These are phyloP conservation scores for Tetrapisispora arboricola DNA, from an alignment of 805 yeast species.

Conservation along the genomic window DNA sequence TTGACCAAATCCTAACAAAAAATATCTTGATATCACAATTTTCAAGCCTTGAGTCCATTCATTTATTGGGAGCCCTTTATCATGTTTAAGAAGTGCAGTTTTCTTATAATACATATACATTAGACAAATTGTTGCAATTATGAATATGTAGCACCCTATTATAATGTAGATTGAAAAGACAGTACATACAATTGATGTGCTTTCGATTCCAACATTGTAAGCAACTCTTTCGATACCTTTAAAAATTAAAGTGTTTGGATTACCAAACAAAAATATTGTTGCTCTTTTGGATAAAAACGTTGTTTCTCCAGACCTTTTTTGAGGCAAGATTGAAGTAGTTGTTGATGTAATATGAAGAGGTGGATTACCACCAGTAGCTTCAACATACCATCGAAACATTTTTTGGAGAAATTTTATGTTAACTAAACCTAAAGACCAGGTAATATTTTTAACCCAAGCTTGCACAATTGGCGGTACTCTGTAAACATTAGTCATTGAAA, in stretches of 20 bases:
- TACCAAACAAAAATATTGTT: constrained; percentile 37
- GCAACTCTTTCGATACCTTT: constrained; percentile 86
- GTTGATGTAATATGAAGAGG: constrained; percentile 51
- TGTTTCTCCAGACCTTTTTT: constrained; percentile 25
- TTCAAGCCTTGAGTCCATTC: constrained; percentile 50
- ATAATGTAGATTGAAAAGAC: constrained; percentile 79
- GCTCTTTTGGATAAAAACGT: constrained; percentile 27
- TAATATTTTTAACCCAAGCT: constrained; percentile 85
- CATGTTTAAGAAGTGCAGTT: constrained; percentile 27
- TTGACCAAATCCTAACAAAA: constrained; percentile 79
- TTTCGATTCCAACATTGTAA: constrained; percentile 64
- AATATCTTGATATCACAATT: constrained; percentile 69
- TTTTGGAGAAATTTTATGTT: constrained; percentile 72
- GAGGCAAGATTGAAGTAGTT: constrained; percentile 62
- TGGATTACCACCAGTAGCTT: constrained; percentile 84
- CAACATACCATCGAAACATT: constrained; percentile 75
- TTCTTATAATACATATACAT: background rate
- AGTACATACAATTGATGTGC: constrained; percentile 72
- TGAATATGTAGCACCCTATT: constrained; percentile 61
- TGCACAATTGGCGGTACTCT: constrained; percentile 86
- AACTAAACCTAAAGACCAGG: constrained; percentile 92
- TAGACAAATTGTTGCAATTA: background rate
- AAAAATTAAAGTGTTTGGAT: constrained; percentile 50
- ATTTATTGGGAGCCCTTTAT: constrained; percentile 30
- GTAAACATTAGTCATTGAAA: constrained; percentile 77